Evolutionary conservation across 495 filamentous ascomycete genomes (phyloP).

Genomic region (Hypomontagnella monticulosa): DNA sequence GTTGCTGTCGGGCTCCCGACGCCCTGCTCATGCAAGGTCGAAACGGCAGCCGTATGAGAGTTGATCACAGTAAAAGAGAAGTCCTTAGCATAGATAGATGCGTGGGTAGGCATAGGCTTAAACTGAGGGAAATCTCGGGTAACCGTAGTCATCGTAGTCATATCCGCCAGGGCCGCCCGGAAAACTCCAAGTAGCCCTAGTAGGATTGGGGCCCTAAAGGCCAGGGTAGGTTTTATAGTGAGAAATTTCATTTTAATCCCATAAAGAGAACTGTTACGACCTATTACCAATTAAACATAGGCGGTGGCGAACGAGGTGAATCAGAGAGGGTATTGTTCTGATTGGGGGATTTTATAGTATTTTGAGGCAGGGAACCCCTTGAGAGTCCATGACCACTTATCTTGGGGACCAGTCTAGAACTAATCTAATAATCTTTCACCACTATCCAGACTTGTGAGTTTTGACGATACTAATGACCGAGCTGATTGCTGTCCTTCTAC

Average conservation of each 20-base stretch:
- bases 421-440: no score
- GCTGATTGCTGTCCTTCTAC: background rate
- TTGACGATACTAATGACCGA: slow-evolving; percentile 5
- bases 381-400: no score
- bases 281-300: background rate
- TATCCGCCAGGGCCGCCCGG: background rate
- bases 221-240: background rate
- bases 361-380: no score
- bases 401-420: no score
- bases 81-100: background rate
- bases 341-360: no score
- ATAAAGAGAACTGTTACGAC: background rate
- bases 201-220: background rate
- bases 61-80: slow-evolving; percentile 41
- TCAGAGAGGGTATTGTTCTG: no score
- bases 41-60: slow-evolving; percentile 37
- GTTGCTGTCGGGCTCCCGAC: slow-evolving; percentile 18
- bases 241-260: slow-evolving; percentile 7
- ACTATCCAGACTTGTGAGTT: background rate
- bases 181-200: background rate
- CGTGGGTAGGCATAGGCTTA: background rate
- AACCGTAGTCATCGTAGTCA: background rate
- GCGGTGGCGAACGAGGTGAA: no score
- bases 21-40: slow-evolving; percentile 32
- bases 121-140: background rate